Evolutionary conservation across 106 monocot genomes (phyloP), one percentile per base, ranked within the genome.

Genomic region (Ottelia alismoides): DNA sequence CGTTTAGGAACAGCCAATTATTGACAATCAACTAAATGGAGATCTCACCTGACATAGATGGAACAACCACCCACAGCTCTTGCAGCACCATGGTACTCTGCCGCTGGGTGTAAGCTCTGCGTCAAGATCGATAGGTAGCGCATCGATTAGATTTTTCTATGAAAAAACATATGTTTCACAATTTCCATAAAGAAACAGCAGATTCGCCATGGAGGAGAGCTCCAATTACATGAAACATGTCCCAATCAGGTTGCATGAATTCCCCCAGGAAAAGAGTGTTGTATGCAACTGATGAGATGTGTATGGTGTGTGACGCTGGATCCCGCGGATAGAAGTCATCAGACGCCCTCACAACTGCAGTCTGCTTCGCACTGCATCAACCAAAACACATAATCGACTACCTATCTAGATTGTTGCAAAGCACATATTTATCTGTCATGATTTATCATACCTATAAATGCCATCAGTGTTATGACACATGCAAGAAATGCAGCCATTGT

Each of bases 181-280:
- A n/a, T n/a, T n/a, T n/a, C n/a, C n/a, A n/a, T n/a, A n/a, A n/a
- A n/a, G n/a, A n/a, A n/a, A n/a, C n/a, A n/a, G n/a, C n/a, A n/a
- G n/a, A n/a, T n/a, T n/a, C n/a, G n/a, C n/a, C n/a, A n/a, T n/a
- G n/a, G n/a, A n/a, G n/a, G n/a, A n/a, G n/a, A n/a, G n/a, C n/a
- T n/a, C n/a, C n/a, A 46, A 49, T 14, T 61, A 84, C 84, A 43
- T 89, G 88, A 49, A 89, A 89, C 88, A 89, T 89, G 30, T 89
- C 88, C 88, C 88, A 89, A 46, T 89, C 83, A 25, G 88, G 83
- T 47, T 79, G 88, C 88, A 89, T 83, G 64, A 89, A 83, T 49
- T 89, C 88, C 19, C 88, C 88, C 1, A 89, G 63, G 53, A 89
- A 89, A 28, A 89, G 49, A 1, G 79, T 77, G 47, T 89, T 88